Percentiles rank a stretch among this genome's conserved stretches.
Evolutionary conservation across 306 rosid genomes (phyloP).

Genomic region (Glycine soja): DNA sequence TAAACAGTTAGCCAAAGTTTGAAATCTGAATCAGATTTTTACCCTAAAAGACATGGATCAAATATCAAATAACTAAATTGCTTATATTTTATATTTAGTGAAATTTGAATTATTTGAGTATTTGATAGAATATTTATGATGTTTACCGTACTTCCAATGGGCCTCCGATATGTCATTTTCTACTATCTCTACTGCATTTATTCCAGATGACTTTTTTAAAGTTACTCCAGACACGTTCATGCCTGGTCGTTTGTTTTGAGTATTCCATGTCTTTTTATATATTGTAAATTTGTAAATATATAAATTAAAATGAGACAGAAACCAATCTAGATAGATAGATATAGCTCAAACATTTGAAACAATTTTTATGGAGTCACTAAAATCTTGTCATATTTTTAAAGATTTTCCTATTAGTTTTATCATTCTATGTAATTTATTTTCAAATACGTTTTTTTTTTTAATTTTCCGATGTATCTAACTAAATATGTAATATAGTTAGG

Average conservation of each 20-base stretch:
- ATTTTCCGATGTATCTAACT: no score
- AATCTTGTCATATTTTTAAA: no score
- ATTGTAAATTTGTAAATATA: background rate
- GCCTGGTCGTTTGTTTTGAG: background rate
- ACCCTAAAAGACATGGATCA: background rate
- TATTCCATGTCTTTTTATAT: background rate
- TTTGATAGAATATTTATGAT: constrained; percentile 29
- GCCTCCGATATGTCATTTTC: constrained; percentile 24
- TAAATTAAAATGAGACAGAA: background rate
- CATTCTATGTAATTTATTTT: no score
- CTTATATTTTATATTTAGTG: background rate
- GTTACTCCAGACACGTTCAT: background rate
- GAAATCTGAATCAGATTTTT: background rate
- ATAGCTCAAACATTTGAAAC: no score
- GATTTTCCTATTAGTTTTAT: no score
- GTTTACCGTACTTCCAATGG: background rate
- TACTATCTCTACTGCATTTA: constrained; percentile 8
- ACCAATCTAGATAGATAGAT: no score
- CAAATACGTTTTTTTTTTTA: no score
- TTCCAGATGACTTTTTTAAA: constrained; percentile 7
- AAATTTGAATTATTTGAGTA: background rate
- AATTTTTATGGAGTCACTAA: no score
- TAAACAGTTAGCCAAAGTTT: background rate
- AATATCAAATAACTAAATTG: constrained; percentile 9
- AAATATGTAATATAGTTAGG: background rate